phyloP scores from a whole-genome alignment of 2,329 filamentous ascomycete genomes.

The Hymenotorrendiella dingleyae region DNA sequence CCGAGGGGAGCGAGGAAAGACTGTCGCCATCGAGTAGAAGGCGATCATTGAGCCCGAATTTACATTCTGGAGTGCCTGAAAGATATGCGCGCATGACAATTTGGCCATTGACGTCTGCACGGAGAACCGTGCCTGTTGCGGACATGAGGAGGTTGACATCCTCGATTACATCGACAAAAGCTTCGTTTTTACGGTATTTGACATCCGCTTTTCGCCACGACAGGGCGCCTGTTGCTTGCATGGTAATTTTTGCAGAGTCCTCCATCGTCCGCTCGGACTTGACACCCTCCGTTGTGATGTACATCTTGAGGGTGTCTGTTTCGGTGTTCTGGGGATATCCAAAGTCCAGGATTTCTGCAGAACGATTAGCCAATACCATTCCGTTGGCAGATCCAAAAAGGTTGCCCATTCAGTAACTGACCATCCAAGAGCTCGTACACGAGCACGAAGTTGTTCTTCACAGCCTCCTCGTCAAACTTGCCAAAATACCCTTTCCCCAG shows the following conservation, averaged over 20 bases:
- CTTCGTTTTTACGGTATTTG: conserved; percentile 99
- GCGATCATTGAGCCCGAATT: conserved; percentile 95
- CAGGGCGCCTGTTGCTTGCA: conserved; percentile 95
- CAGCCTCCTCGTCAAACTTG: conserved; percentile 98
- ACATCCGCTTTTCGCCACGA: conserved; percentile 97
- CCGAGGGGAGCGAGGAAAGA: conserved; percentile 59
- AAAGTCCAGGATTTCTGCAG: conserved; percentile 90
- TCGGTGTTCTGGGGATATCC: conserved; percentile 99
- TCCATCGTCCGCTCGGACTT: conserved; percentile 82
- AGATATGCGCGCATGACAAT: conserved; percentile 99
- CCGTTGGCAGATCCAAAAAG: background rate
- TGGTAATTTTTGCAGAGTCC: conserved; percentile 96
- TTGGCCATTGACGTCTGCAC: conserved; percentile 93
- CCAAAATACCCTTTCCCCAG: conserved; percentile 95
- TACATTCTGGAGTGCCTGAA: conserved; percentile 94
- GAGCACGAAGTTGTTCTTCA: conserved; percentile 99
- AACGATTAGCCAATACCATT: conserved; percentile 9
- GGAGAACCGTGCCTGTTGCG: conserved; percentile 89
- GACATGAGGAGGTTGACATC: conserved; percentile 99
- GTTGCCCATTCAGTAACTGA: conserved; percentile 36
- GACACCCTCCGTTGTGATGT: conserved; percentile 98
- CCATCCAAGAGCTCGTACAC: conserved; percentile 96
- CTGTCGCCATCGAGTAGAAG: conserved; percentile 79
- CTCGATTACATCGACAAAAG: conserved; percentile 98
- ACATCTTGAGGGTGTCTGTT: conserved; percentile 98